These are phyloP conservation scores for Saitozyma podzolica DNA, from an alignment of 768 basidiomycete genomes.

Conservation along the genomic window DNA sequence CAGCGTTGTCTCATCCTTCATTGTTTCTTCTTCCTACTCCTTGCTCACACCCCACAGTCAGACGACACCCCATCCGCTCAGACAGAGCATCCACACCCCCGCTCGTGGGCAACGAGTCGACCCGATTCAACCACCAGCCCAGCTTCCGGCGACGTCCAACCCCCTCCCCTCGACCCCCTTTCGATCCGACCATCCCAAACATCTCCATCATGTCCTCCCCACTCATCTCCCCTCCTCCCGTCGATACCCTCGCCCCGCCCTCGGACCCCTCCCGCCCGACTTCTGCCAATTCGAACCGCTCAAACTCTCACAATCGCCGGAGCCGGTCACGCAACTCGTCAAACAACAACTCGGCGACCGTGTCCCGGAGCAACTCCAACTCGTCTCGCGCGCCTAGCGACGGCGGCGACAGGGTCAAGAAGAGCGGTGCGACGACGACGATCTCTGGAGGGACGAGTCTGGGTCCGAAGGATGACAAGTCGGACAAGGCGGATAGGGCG, in stretches of 20 bases:
- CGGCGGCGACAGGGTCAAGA: constrained; percentile 27
- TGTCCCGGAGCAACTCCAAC: constrained; percentile 32
- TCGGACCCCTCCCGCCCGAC: constrained; percentile 29
- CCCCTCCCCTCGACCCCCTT: not conserved
- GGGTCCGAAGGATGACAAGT: constrained; percentile 21
- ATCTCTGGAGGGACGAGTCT: constrained; percentile 40
- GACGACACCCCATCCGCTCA: too few species aligned
- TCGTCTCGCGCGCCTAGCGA: constrained; percentile 28
- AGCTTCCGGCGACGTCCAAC: too few species aligned
- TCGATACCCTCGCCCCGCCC: constrained; percentile 31
- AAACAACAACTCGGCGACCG: constrained; percentile 27
- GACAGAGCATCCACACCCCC: too few species aligned
- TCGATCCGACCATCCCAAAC: not conserved
- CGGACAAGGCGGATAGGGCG: constrained; percentile 16
- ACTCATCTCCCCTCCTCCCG: constrained; percentile 9
- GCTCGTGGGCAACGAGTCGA: too few species aligned
- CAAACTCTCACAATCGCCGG: constrained; percentile 22
- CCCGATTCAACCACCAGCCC: too few species aligned
- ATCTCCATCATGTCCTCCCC: constrained; percentile 9
- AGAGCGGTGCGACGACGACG: constrained; percentile 35
- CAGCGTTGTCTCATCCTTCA: not conserved
- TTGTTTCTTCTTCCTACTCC: too few species aligned
- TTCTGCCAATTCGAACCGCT: constrained; percentile 31
- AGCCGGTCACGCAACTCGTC: constrained; percentile 21
- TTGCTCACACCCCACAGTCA: too few species aligned